Conservation (phyloP, 768 basidiomycete genomes). For the Leccinum subtestaceum region DNA sequence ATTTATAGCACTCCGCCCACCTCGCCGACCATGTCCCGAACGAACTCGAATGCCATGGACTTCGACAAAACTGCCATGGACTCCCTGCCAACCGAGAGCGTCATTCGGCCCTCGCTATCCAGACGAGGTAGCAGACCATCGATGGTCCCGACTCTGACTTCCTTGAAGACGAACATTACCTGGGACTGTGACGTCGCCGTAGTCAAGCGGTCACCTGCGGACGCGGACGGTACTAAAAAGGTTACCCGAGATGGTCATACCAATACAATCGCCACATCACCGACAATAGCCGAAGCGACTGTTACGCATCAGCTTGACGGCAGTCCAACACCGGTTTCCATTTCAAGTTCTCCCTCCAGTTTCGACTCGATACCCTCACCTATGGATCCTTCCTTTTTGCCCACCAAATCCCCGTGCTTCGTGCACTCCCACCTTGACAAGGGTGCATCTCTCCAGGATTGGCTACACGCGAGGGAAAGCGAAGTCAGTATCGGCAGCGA, state of each 20-base stretch:
- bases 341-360: constrained; percentile 31
- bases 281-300: constrained; percentile 17
- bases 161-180: constrained; percentile 33
- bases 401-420: constrained; percentile 75
- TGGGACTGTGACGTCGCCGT: constrained; percentile 36
- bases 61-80: constrained; percentile 9
- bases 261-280: constrained; percentile 13
- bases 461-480: constrained; percentile 47
- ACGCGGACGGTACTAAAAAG: constrained; percentile 19
- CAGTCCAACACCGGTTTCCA: constrained; percentile 17
- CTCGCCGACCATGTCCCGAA: constrained; percentile 34
- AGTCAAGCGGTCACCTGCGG: constrained; percentile 32
- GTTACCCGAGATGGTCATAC: background rate
- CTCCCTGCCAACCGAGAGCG: constrained; percentile 9
- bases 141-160: constrained; percentile 18
- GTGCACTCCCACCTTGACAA: constrained; percentile 91
- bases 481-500: constrained; percentile 28
- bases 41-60: constrained; percentile 14
- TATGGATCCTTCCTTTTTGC: constrained; percentile 25
- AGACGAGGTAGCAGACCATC: constrained; percentile 34
- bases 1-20: constrained; percentile 45
- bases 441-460: constrained; percentile 73
- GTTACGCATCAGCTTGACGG: constrained; percentile 16
- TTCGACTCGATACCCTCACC: constrained; percentile 24
- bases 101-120: constrained; percentile 39